phyloP scores from a whole-genome alignment of 75 land plant species.

The Picea glauca region DNA sequence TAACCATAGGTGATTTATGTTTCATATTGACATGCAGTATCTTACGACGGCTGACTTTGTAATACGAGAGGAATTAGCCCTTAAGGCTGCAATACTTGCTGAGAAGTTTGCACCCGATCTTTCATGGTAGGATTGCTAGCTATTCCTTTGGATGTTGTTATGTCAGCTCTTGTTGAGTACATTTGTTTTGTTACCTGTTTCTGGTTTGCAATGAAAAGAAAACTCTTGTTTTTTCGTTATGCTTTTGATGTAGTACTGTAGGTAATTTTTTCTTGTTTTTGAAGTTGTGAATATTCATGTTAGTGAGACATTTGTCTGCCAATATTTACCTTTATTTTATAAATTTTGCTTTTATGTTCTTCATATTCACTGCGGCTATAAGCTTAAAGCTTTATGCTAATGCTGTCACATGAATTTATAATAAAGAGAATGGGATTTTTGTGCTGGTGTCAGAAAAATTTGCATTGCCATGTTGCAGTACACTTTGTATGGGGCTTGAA shows the following conservation, averaged over 20 bases:
- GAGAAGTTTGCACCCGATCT: constrained; percentile 99
- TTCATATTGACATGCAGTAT: constrained; percentile 50
- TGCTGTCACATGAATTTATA: not conserved
- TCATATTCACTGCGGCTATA: not conserved
- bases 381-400: not conserved
- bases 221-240: not conserved
- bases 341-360: too few relatives aligned
- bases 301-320: not conserved
- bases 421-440: not conserved
- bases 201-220: not conserved
- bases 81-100: constrained; percentile 98
- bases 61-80: constrained; percentile 95
- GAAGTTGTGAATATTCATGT: not conserved
- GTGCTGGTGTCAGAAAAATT: not conserved
- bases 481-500: too few relatives aligned
- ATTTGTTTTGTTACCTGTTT: not conserved
- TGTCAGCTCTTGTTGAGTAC: not conserved
- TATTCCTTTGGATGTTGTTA: not conserved
- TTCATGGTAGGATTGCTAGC: constrained; percentile 56
- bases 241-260: not conserved
- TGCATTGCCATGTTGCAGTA: not conserved
- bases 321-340: not conserved
- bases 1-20: not conserved
- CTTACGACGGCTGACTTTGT: constrained; percentile 98
- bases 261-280: constrained; percentile 3